Evolutionary conservation across 306 rosid species (phyloP), one percentile per base, ranked within the genome.

Genomic region (Glycine tomentella): DNA sequence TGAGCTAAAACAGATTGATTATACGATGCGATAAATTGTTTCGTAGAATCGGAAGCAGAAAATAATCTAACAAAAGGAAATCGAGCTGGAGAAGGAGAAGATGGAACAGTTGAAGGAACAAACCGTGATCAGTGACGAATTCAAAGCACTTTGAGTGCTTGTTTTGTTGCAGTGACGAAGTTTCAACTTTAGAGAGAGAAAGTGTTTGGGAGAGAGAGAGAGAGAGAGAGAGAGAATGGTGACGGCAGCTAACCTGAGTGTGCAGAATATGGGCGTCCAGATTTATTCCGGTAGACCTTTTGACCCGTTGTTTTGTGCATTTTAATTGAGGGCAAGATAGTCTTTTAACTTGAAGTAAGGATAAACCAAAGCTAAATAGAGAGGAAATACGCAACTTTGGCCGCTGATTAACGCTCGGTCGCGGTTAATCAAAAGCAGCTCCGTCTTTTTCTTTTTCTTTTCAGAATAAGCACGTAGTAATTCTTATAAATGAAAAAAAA

Each of bases 221-320:
- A n/a, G n/a, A n/a, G n/a, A n/a, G n/a, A n/a, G 14, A 8, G 13
- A 57, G 16, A 64, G 72, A 69, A 65, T 58, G 69, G 53, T 31
- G 49, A 77, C 40, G 42, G 66, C 45, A 74, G 75, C 80, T 40
- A 73, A 33, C 59, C 12, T 33, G 64, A 61, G 77, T 17, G 76
- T 58, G 48, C 1, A 15, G 1, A 66, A 83, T 51, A 53, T 38
- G 87, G 87, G 85, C 40, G 63, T 87, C 86, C 93, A 91, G 87
- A 90, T 89, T 86, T 87, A 83, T 87, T 83, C 90, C 78, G 86
- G 87, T 84, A 57, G 80, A 84, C 87, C 89, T 85, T 88, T 52
- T 94, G 98, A 94, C 95, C 90, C 90, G 84, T 90, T n/a, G n/a
- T 90, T 91, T 74, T 72, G 77, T 17, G 89, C 44, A 36, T 77